Evolutionary conservation across 2,329 filamentous ascomycete species (phyloP).

Genomic region (Teratosphaeria pseudoeucalypti): DNA sequence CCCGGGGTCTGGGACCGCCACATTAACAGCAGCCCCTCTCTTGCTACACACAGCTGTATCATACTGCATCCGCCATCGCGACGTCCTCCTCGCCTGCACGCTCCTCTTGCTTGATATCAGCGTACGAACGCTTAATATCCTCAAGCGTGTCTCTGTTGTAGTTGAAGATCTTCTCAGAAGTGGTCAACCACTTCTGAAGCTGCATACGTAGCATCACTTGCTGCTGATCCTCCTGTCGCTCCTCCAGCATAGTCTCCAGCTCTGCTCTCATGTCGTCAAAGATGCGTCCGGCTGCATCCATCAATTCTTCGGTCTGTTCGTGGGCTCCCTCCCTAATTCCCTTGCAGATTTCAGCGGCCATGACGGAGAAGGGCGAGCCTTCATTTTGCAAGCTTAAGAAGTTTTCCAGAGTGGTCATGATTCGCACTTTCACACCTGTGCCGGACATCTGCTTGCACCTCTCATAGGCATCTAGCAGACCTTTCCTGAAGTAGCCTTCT

Average conservation of each 20-base stretch:
- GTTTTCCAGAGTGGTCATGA: background rate
- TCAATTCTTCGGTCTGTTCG: background rate
- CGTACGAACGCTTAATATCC: background rate
- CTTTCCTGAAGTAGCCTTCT: background rate
- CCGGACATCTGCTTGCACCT: background rate
- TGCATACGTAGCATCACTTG: background rate
- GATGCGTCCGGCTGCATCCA: background rate
- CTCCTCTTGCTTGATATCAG: background rate
- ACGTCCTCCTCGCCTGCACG: background rate
- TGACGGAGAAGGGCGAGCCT: background rate
- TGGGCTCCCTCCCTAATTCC: background rate
- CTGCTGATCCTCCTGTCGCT: background rate
- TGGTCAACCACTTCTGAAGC: background rate
- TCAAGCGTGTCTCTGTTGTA: background rate
- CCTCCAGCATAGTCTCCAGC: background rate
- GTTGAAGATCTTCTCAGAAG: background rate
- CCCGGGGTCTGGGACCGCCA: too few relatives aligned
- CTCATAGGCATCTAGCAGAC: background rate
- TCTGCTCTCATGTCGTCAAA: background rate
- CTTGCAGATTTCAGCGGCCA: background rate
- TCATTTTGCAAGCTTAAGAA: background rate
- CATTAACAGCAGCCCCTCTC: too few relatives aligned
- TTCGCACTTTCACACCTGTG: background rate
- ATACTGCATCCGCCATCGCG: background rate
- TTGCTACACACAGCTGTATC: too few relatives aligned